A percentile compares a stretch with the other conserved stretches of the same genome.
phyloP scores from a whole-genome alignment of 2,329 filamentous ascomycete species.

The Stemphylium vesicarium region DNA sequence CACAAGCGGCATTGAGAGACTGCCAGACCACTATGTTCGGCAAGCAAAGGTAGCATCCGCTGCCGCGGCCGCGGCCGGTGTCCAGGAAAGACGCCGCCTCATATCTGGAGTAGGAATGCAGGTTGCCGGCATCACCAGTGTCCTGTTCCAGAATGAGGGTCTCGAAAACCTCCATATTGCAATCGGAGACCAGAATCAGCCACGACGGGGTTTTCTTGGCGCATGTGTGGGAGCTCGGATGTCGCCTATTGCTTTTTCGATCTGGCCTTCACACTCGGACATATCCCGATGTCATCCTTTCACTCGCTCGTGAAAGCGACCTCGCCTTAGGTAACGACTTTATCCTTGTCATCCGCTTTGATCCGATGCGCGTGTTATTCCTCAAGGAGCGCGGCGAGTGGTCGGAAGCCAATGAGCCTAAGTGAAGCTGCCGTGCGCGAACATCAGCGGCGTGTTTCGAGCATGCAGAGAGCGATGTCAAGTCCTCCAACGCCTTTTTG shows the following conservation, averaged over 20 bases:
- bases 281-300: background rate
- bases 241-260: background rate
- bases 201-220: background rate
- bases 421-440: background rate
- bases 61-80: background rate
- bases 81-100: background rate
- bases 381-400: background rate
- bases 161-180: background rate
- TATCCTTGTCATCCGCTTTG: background rate
- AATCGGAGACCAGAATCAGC: background rate
- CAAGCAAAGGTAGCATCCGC: background rate
- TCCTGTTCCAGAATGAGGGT: background rate
- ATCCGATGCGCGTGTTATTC: background rate
- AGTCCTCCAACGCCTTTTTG: background rate
- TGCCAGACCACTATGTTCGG: background rate
- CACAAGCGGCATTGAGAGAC: background rate
- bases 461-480: background rate
- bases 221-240: background rate
- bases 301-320: background rate
- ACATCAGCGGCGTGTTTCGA: background rate
- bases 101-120: background rate
- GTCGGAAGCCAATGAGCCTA: background rate
- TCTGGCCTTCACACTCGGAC: background rate
- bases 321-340: background rate
- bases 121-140: background rate